These are phyloP conservation scores for Cyclospora cayetanensis DNA, from an alignment of 169 alveolate species.

Conservation along the genomic window DNA sequence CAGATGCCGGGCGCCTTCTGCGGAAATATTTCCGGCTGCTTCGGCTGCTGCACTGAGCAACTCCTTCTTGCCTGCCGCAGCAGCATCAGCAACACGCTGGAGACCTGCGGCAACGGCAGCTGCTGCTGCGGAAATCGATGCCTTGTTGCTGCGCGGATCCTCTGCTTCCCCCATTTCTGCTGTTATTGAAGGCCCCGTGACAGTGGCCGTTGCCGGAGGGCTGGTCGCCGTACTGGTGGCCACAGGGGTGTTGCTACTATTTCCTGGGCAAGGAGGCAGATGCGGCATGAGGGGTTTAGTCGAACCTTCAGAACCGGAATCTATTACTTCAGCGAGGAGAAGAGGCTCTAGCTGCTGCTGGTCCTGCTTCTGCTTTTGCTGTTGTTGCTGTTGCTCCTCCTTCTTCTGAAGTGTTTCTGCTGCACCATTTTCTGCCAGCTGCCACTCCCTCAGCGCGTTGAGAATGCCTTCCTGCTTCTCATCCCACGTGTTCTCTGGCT, in stretches of 20 bases:
- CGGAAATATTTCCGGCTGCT: conserved; percentile 5
- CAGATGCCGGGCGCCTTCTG: neutral
- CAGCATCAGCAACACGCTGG: neutral
- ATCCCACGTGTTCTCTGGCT: neutral
- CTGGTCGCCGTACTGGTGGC: neutral
- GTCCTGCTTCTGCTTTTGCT: conserved; percentile 30
- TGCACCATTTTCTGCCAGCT: neutral
- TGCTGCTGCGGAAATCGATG: neutral
- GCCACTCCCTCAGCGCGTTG: neutral
- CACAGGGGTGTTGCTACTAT: conserved; percentile 34
- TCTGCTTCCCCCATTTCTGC: conserved; percentile 7
- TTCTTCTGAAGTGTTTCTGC: neutral
- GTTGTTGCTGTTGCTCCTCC: conserved; percentile 37
- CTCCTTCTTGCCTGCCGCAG: conserved; percentile 23
- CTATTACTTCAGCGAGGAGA: neutral
- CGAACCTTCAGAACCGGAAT: neutral
- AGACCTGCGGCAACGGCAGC: conserved; percentile 50
- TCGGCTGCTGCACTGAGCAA: conserved; percentile 27
- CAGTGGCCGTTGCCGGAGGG: neutral
- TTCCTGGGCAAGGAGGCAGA: neutral
- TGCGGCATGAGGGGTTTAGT: conserved; percentile 1
- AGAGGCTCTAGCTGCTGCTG: conserved; percentile 28
- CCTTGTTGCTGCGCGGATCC: conserved; percentile 33
- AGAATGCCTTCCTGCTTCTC: neutral
- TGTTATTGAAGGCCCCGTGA: neutral